Evolutionary conservation across 129 eudicot species (phyloP).

Genomic region (Artemisia annua): DNA sequence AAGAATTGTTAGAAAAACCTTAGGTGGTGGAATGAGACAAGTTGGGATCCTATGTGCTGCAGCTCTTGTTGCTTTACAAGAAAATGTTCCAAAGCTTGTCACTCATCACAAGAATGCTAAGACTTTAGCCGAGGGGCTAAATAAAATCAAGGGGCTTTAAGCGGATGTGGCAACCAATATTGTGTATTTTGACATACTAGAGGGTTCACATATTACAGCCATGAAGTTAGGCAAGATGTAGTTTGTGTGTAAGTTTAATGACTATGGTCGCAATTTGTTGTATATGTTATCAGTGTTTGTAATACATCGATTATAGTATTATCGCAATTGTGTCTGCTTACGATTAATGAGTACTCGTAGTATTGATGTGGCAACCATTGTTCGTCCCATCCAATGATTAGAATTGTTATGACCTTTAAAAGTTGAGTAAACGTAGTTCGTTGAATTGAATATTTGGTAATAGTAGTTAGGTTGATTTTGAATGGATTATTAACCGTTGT

Average conservation of each 20-base stretch:
- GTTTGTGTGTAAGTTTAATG: neutral
- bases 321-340: too few species aligned
- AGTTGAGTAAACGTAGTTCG: too few species aligned
- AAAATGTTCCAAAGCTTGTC: conserved; percentile 70
- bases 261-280: neutral
- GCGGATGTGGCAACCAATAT: conserved; percentile 78
- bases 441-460: too few species aligned
- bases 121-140: conserved; percentile 77
- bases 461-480: too few species aligned
- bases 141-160: conserved; percentile 64
- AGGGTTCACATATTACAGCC: conserved; percentile 52
- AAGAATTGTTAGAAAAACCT: conserved; percentile 77
- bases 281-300: neutral
- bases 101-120: conserved; percentile 82
- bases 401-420: too few species aligned
- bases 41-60: conserved; percentile 60
- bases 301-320: too few species aligned
- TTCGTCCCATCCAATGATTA: too few species aligned
- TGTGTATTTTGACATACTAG: conserved; percentile 68
- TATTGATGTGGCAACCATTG: too few species aligned
- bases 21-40: conserved; percentile 99
- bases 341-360: too few species aligned
- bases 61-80: conserved; percentile 79
- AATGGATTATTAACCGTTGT: too few species aligned
- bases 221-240: conserved; percentile 49